Evolutionary conservation across 2,329 filamentous ascomycete genomes (phyloP).

Genomic region (Zymoseptoria brevis): DNA sequence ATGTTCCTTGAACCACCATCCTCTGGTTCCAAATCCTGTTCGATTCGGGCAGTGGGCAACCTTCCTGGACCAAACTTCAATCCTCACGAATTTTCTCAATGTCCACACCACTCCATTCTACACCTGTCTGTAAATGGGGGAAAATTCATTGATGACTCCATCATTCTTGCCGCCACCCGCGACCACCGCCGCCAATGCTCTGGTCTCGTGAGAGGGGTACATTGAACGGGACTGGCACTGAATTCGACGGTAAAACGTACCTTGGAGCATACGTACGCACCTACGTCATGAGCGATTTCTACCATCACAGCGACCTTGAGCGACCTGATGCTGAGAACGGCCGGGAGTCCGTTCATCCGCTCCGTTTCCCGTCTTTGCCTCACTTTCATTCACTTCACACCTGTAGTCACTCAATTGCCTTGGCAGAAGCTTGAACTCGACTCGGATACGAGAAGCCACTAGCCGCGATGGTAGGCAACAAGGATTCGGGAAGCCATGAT

Average conservation of each 20-base stretch:
- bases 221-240: no score
- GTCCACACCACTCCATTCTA: background rate
- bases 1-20: background rate
- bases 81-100: background rate
- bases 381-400: background rate
- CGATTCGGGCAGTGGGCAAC: background rate
- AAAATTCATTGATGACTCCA: no score
- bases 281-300: background rate
- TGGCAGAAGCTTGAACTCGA: background rate
- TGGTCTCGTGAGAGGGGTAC: no score
- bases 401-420: background rate
- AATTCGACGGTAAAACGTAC: no score
- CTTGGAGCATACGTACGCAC: background rate
- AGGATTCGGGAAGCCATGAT: constrained; percentile 3
- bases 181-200: no score
- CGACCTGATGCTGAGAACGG: background rate
- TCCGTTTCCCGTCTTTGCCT: background rate
- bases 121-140: no score
- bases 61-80: background rate
- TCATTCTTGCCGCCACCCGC: no score
- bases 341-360: background rate
- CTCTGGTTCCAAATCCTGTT: background rate
- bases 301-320: background rate
- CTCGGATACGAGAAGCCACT: background rate
- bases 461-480: constrained; percentile 4